Evolutionary conservation across 2,329 filamentous ascomycete genomes (phyloP).

Genomic region (Hymenoscyphus salicellus): DNA sequence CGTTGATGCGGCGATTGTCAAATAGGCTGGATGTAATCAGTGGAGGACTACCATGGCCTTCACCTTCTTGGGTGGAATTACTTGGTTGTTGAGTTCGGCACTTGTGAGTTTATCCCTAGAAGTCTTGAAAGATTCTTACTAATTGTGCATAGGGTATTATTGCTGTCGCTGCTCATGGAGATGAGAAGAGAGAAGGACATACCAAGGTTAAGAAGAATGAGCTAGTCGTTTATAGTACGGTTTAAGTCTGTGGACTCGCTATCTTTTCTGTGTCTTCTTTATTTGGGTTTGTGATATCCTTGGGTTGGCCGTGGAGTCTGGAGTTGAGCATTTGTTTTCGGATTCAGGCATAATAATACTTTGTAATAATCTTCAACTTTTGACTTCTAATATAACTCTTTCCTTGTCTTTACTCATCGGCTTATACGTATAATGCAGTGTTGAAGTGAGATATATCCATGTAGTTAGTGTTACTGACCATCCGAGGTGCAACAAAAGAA

Average conservation of each 20-base stretch:
- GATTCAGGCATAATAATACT: neutral
- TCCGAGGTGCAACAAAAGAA: too few species aligned
- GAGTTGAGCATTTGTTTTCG: neutral
- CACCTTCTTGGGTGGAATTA: conserved; percentile 4
- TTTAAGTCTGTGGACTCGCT: neutral
- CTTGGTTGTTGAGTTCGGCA: conserved; percentile 4
- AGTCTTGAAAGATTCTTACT: neutral
- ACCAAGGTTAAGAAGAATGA: neutral
- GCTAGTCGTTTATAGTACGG: neutral
- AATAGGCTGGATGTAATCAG: conserved; percentile 1
- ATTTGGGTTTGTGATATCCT: neutral
- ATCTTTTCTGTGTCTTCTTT: neutral
- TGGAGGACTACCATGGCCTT: conserved; percentile 11
- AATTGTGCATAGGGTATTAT: neutral
- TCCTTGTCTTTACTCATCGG: neutral
- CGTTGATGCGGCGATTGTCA: neutral
- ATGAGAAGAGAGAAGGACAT: neutral
- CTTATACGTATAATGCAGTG: neutral
- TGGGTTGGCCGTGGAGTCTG: neutral
- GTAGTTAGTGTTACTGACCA: too few species aligned
- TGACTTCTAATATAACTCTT: neutral
- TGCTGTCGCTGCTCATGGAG: neutral
- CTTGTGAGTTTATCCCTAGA: neutral
- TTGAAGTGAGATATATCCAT: too few species aligned
- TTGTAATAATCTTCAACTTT: neutral